Evolutionary conservation across 352 stramenopile species (phyloP), one percentile per base, ranked within the genome.

Genomic region (Phytophthora tubulina): DNA sequence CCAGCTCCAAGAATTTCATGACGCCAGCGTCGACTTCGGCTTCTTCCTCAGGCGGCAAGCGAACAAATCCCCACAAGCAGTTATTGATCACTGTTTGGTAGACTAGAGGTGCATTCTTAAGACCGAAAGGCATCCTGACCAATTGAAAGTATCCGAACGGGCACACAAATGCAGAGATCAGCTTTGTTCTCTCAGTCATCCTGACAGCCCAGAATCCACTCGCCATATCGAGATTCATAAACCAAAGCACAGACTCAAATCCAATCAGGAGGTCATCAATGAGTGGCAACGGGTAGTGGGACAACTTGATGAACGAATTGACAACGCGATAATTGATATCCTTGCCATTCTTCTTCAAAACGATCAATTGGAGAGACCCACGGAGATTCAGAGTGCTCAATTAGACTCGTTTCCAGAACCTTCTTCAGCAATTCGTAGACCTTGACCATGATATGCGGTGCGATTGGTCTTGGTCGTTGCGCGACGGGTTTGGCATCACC

Each of bases 321-420:
- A 46, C 36, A 0, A 59, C 35, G 1, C 51, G 35, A 9, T 59
- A 48, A 10, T 59, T 35, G 35, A 59, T 46, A 35, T 35, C 46
- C 36, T 48, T 48, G 13, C 51, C 45, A 38, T 64, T 64, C 15
- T 66, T 65, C 10, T 65, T 57, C 1, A 65, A 8, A 10, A 67
- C 52, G 32, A 63, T 52, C 4, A 63, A 52, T 63, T 8, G 42
- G 55, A 0, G 55, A 63, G 2, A 30, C 33, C 57, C 57, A 65
- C n/a, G 15, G 44, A 1, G 45, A 65, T 44, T 55, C 46, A 0
- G 21, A 65, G 3, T 39, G 30, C 15, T n/a, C 32, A 13, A 64
- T 56, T 6, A 64, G 17, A 3, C 33, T 32, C 7, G 44, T 55
- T 27, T 56, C 33, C 46, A 35, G 49, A 13, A 46, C 17, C 38